These are phyloP conservation scores for Chenopodium album DNA, from an alignment of 148 eudicot species.

Conservation along the genomic window DNA sequence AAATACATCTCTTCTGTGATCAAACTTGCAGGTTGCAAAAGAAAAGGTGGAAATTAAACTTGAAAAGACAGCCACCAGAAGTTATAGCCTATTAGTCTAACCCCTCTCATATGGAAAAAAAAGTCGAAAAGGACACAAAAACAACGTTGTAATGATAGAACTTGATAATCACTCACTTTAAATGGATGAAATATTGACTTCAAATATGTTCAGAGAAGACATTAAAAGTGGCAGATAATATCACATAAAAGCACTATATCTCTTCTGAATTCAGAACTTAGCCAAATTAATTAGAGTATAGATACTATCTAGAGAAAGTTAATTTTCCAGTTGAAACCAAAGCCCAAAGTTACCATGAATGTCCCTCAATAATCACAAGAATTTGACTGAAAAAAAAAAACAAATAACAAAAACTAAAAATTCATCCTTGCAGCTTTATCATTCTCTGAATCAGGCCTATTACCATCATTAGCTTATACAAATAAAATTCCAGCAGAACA, in stretches of 20 bases:
- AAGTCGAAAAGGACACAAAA: no score
- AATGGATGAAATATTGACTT: no score
- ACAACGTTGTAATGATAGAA: no score
- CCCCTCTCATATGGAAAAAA: neutral
- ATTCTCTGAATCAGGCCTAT: neutral
- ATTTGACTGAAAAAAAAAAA: neutral
- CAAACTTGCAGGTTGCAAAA: no score
- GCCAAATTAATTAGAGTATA: no score
- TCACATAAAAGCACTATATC: neutral
- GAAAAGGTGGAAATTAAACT: neutral
- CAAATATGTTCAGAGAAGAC: neutral
- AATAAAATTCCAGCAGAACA: neutral
- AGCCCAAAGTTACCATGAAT: neutral
- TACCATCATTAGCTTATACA: neutral
- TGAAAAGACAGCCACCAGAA: neutral
- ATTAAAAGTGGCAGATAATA: neutral
- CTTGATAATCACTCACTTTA: no score
- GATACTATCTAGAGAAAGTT: no score
- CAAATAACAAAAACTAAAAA: neutral
- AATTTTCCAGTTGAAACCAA: neutral
- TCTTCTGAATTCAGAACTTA: neutral
- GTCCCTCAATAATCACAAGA: neutral
- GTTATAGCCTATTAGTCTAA: neutral
- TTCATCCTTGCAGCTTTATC: neutral
- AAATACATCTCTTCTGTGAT: neutral